Conservation (phyloP, 306 rosid genomes). For the Abrus pulchellus region DNA sequence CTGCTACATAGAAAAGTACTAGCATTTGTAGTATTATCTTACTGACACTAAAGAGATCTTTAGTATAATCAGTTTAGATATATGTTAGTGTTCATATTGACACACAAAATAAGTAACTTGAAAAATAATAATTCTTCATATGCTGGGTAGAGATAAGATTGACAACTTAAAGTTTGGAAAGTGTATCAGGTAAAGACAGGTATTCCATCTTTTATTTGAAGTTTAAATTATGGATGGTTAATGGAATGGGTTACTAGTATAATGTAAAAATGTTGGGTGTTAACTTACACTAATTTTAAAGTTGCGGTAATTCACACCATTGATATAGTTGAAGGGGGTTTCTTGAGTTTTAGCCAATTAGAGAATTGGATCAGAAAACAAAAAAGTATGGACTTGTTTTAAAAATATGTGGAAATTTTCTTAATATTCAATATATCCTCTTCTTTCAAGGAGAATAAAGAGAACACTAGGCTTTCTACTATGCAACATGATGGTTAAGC, state of each 20-base stretch:
- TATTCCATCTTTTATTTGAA: background rate
- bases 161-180: background rate
- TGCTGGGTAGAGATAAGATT: background rate
- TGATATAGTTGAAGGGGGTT: background rate
- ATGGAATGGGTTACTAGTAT: background rate
- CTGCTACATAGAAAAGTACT: background rate
- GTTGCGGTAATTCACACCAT: background rate
- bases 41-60: background rate
- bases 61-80: background rate
- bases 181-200: background rate
- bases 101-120: background rate
- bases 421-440: background rate
- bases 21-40: background rate
- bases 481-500: conserved; percentile 1
- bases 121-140: background rate
- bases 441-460: background rate
- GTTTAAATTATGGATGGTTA: background rate
- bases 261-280: background rate
- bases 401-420: background rate
- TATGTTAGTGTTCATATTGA: background rate
- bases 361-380: background rate
- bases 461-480: background rate
- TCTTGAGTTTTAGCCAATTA: background rate
- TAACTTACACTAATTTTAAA: background rate
- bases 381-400: background rate